Evolutionary conservation across 371 early-diverging fungal genomes (phyloP), one percentile per base, ranked within the genome.

Genomic region (Dichotomocladium elegans): DNA sequence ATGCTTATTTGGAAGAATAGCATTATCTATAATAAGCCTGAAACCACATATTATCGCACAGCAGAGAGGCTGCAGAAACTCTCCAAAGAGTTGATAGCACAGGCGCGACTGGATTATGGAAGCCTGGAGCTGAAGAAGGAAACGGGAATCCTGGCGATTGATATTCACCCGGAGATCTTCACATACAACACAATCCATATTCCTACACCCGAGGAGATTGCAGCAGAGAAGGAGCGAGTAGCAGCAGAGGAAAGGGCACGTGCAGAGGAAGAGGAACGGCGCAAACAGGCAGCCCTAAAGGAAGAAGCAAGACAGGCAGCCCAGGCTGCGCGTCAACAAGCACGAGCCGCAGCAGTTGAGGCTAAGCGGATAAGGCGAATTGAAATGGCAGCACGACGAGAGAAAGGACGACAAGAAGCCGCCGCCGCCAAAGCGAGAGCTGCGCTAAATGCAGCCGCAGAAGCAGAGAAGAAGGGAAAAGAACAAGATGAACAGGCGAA

Each of bases 1-100:
- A 61, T 77, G 4, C 63, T 88, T 46, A 88, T 91, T 17, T 90
- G 88, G 70, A 56, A 61, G 15, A 94, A 94, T 67, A 83, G 89
- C 37, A 74, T 85, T 76, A 60, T 74, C 1, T 94, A 92, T 67
- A 94, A 94, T 67, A 74, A 74, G 40, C 64, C 77, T 0, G 83
- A 87, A 14, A 93, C 93, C 0, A 56, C 74, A 3, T 94, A 90
- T 60, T 85, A 79, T 57, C 79, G 81, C 34, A 59, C 85, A 1
- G 95, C 93, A 0, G 67, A 68, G 25, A 60, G 72, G 24, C 52
- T 85, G 21, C 55, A 74, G 28, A 72, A 68, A 40, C 50, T 61
- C 10, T 57, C 74, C 1, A 53, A 63, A 19, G 64, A 63, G 10
- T 50, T 79, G 2, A 41, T 81, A 30, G 48, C 33, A 15, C 58